Evolutionary conservation across 306 rosid species (phyloP), one percentile per base, ranked within the genome.

Genomic region (Cicer yamashitae): DNA sequence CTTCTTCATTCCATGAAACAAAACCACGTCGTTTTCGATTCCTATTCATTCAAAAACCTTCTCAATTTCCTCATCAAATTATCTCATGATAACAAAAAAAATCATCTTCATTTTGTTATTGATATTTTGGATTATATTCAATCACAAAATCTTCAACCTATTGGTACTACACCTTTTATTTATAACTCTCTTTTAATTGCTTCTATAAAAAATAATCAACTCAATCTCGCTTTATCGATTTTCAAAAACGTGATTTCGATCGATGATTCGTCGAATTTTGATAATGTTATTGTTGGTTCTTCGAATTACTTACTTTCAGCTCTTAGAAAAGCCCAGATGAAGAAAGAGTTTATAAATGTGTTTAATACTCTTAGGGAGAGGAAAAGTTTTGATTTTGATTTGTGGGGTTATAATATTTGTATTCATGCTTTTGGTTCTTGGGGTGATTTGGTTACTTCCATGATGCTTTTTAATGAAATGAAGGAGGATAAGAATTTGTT

Each of bases 381-480:
- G 60, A 41, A 52, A 20, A 76, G 78, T 3, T 91, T 86, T 75
- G 47, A 48, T 67, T 79, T 90, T 67, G 96, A 89, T 70, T 75
- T 73, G 0, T 81, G 89, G 84, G 88, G 93, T 1, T 90, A 90
- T 75, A 94, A 94, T 69, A 79, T 87, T 8, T 87, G 91, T 40
- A 88, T 94, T 70, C 83, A 94, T 73, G 93, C 96, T 0, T 91
- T 94, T 81, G 97, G 96, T 30, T 87, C 87, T 81, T 94, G 96
- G 98, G 96, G 97, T 25, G 91, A 94, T 77, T 59, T 91, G 84
- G 85, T 62, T 70, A 78, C 89, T 79, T 84, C 88, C 38, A 67
- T 94, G 12, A 74, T 60, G 14, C 88, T 91, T 12, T 90, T 81
- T 73, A 87, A 80, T 53, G 91, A 90, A 85, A 91, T 91, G 96